Conservation (phyloP, 495 filamentous ascomycete genomes). For the Lepraria neglecta region DNA sequence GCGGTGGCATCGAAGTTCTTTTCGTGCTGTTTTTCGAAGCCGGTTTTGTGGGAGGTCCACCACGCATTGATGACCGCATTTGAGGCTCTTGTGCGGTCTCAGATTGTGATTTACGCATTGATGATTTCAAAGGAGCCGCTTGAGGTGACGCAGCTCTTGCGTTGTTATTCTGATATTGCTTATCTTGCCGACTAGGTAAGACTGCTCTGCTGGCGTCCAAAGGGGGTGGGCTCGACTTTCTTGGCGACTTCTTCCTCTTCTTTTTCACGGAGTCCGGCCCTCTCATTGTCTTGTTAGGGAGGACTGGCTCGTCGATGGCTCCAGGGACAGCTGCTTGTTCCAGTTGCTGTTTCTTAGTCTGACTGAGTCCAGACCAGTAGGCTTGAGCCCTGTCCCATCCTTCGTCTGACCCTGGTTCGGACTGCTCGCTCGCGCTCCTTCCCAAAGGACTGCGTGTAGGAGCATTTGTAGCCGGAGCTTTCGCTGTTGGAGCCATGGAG, state of each 20-base stretch:
- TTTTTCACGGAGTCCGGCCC: slow-evolving; percentile 18
- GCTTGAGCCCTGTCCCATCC: slow-evolving; percentile 58
- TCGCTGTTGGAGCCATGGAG: not conserved
- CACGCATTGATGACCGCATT: slow-evolving; percentile 40
- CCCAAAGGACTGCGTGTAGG: slow-evolving; percentile 9
- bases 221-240: slow-evolving; percentile 8
- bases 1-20: slow-evolving; percentile 10
- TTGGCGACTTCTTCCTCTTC: slow-evolving; percentile 19
- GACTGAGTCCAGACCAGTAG: slow-evolving; percentile 58
- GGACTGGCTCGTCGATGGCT: slow-evolving; percentile 41
- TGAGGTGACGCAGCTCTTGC: slow-evolving; percentile 13
- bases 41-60: slow-evolving; percentile 28
- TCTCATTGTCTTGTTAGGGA: slow-evolving; percentile 20
- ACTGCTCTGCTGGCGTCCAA: slow-evolving; percentile 9
- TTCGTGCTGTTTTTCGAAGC: slow-evolving; percentile 6
- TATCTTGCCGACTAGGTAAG: slow-evolving; percentile 19
- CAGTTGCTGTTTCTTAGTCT: slow-evolving; percentile 50
- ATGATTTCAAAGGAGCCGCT: slow-evolving; percentile 32
- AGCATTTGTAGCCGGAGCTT: not conserved
- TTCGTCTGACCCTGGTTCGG: slow-evolving; percentile 33
- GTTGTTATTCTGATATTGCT: slow-evolving; percentile 15
- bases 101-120: slow-evolving; percentile 32
- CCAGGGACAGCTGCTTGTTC: slow-evolving; percentile 49
- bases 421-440: slow-evolving; percentile 21
- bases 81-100: slow-evolving; percentile 25